These are phyloP conservation scores for Actinomortierella wolfii DNA, from an alignment of 371 early-diverging fungal genomes.

Conservation along the genomic window DNA sequence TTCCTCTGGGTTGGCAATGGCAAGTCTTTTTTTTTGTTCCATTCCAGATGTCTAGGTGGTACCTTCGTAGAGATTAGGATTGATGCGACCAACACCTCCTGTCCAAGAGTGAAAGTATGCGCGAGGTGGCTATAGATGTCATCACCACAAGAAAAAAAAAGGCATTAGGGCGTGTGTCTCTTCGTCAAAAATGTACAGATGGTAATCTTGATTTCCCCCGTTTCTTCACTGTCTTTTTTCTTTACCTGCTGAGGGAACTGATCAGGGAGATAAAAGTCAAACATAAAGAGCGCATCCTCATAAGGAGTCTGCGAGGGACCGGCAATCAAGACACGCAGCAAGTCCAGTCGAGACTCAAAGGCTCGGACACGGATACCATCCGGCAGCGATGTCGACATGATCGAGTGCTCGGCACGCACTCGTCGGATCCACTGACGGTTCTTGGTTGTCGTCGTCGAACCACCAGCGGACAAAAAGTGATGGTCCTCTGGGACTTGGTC, in stretches of 20 bases:
- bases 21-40: too few relatives aligned
- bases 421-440: slow-evolving; percentile 24
- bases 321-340: slow-evolving; percentile 52
- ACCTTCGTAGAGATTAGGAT: slow-evolving; percentile 60
- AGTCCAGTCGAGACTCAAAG: slow-evolving; percentile 56
- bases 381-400: slow-evolving; percentile 36
- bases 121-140: slow-evolving; percentile 34
- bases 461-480: slow-evolving; percentile 15
- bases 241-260: slow-evolving; percentile 48
- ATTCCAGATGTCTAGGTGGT: background rate
- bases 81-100: slow-evolving; percentile 52
- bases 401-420: slow-evolving; percentile 37
- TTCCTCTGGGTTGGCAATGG: too few relatives aligned
- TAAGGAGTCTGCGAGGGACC: slow-evolving; percentile 56
- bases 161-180: background rate
- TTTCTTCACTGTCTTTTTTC: too few relatives aligned
- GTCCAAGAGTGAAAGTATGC: slow-evolving; percentile 59
- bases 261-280: slow-evolving; percentile 52
- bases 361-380: slow-evolving; percentile 56
- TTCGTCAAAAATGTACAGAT: background rate
- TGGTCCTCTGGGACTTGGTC: slow-evolving; percentile 38
- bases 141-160: background rate
- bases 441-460: slow-evolving; percentile 15
- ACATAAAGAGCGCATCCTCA: slow-evolving; percentile 50
- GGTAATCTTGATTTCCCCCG: background rate